Base-by-base conservation (phyloP, 1,139 yeast species). In the Suhomyces kunorum region DNA sequence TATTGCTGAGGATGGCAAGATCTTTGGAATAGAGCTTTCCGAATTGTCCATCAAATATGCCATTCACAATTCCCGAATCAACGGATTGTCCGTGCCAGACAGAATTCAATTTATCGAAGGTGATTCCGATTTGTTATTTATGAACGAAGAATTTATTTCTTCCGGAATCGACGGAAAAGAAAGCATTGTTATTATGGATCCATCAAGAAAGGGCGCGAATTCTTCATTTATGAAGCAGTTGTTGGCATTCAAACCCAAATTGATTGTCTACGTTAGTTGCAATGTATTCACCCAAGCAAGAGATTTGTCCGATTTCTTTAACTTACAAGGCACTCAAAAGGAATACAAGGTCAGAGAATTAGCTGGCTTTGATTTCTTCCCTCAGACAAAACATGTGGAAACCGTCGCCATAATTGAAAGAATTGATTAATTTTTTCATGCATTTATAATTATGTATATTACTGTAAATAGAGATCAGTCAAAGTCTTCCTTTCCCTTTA, bases 321-420 rank as follows among this genome's bases (percentile, higher is more conserved):
- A 50, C 4, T 43, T 68, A 16, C 67, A 61, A 44, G 40, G 45
- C 2, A 39, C 42, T 1, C 31, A 38, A 1, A 36, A 36, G 2
- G 44, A 54, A 17, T 72, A 72, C 40, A 54, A 42, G 28, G 58
- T 72, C 3, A 54, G 54, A 42, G 63, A 63, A 6, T 54, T 72
- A 3, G 54, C 54, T 1, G 78, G 77, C 3, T 72, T 71, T 50
- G 78, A 72, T 47, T 72, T 72, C 53, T 72, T 71, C 40, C 77
- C 78, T 1, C 78, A 72, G 46, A 71, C 78, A 0, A 71, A 69
- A 43, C 78, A 72, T 47, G 74, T 72, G 8, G 78, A 72, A 49
- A 59, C 73, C 1, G 61, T 72, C 3, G 76, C 76, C 0, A 50
- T 72, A 3, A 45, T 72, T 28, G 68, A 68, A 41, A 42, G 48